These are phyloP conservation scores for Chernovozyma sophiae-reginae DNA, from an alignment of 1,139 yeast genomes.

Conservation along the genomic window DNA sequence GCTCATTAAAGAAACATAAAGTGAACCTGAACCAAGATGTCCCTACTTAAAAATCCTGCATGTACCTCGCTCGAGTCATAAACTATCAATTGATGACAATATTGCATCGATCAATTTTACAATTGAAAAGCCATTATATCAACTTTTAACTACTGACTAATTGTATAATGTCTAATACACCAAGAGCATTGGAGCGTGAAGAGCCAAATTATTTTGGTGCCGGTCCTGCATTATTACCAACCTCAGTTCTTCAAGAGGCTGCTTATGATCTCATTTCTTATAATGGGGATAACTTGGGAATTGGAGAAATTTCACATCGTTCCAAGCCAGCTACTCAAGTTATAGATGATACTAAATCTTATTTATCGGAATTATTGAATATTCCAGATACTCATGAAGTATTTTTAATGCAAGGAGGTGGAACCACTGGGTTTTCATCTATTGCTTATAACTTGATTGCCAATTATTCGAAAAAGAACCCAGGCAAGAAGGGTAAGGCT, in stretches of 20 bases:
- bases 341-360: constrained; percentile 70
- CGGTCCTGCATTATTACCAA: constrained; percentile 92
- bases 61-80: too few relatives aligned
- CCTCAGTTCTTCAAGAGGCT: constrained; percentile 79
- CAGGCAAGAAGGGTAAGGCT: constrained; percentile 68
- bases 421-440: constrained; percentile 91
- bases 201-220: constrained; percentile 92
- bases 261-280: constrained; percentile 76
- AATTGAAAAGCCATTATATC: too few relatives aligned
- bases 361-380: constrained; percentile 56
- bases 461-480: constrained; percentile 57
- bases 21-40: too few relatives aligned
- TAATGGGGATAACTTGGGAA: constrained; percentile 68
- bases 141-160: too few relatives aligned
- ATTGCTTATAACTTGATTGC: constrained; percentile 82
- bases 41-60: too few relatives aligned
- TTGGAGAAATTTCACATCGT: constrained; percentile 95
- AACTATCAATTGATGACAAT: too few relatives aligned
- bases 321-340: constrained; percentile 76
- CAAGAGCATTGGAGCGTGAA: constrained; percentile 47
- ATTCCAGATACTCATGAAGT: constrained; percentile 94
- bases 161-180: constrained; percentile 1
- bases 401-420: constrained; percentile 95
- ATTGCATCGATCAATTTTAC: too few relatives aligned
- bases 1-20: too few relatives aligned